Percentiles rank a stretch among this genome's conserved stretches.
Evolutionary conservation across 768 basidiomycete genomes (phyloP).

Genomic region (Sporobolomyces phaffii): DNA sequence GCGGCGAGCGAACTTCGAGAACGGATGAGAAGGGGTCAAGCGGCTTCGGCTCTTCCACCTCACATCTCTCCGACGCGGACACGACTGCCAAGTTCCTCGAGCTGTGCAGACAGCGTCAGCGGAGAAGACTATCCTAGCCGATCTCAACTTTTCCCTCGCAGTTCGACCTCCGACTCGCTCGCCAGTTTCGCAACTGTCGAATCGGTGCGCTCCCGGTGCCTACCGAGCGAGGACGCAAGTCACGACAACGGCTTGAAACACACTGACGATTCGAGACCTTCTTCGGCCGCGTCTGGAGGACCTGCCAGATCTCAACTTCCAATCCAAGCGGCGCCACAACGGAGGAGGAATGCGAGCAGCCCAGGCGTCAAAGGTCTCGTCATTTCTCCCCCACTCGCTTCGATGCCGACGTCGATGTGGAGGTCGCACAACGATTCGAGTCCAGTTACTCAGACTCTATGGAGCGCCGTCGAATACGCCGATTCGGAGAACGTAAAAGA

Average conservation of each 20-base stretch:
- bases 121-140: neutral
- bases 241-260: no score
- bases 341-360: neutral
- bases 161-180: constrained; percentile 16
- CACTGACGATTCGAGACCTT: no score
- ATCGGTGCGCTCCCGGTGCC: no score
- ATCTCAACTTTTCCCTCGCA: constrained; percentile 9
- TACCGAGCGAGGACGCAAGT: no score
- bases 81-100: neutral
- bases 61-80: neutral
- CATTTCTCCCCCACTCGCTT: neutral
- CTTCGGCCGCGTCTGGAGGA: no score
- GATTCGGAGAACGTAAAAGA: neutral
- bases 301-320: neutral
- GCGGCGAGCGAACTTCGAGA: constrained; percentile 2
- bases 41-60: neutral
- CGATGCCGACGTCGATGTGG: neutral
- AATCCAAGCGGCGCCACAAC: neutral
- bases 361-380: neutral
- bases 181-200: neutral
- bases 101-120: neutral
- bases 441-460: neutral
- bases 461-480: neutral
- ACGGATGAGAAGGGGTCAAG: neutral
- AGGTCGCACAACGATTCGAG: neutral